A percentile compares a stretch with the other conserved stretches of the same genome.
phyloP scores from a whole-genome alignment of 805 yeast species.

The Wickerhamomyces subpelliculosus region DNA sequence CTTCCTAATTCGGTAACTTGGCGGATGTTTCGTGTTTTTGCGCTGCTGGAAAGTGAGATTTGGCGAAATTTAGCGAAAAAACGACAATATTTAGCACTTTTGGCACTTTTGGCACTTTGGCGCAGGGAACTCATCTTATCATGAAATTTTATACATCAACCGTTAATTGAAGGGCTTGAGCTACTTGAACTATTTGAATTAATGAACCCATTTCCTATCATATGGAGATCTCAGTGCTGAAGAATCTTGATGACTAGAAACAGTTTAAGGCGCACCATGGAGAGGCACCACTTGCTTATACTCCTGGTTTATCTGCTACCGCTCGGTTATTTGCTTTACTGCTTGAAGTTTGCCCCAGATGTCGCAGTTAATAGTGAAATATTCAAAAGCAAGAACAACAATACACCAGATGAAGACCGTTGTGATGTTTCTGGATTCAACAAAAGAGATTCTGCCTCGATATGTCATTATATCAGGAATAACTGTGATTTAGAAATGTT shows the following conservation, averaged over 20 bases:
- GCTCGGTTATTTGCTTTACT: background rate
- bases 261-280: background rate
- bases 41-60: too few species aligned
- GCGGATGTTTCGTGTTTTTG: too few species aligned
- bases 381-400: too few species aligned
- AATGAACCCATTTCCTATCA: background rate
- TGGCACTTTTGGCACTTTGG: too few species aligned
- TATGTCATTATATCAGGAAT: slow-evolving; percentile 2
- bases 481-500: slow-evolving; percentile 2
- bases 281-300: background rate
- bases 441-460: background rate
- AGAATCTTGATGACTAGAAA: background rate
- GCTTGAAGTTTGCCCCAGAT: background rate
- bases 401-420: background rate
- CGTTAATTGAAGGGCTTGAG: too few species aligned
- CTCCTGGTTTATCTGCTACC: background rate
- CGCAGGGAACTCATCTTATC: too few species aligned
- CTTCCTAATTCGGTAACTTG: too few species aligned
- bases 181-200: too few species aligned
- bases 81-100: too few species aligned
- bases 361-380: background rate
- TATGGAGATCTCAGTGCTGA: background rate
- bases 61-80: too few species aligned
- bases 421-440: background rate
- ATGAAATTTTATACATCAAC: too few species aligned